Evolutionary conservation across 1,284 basidiomycete genomes (phyloP).

Genomic region (Ustilago esculenta): DNA sequence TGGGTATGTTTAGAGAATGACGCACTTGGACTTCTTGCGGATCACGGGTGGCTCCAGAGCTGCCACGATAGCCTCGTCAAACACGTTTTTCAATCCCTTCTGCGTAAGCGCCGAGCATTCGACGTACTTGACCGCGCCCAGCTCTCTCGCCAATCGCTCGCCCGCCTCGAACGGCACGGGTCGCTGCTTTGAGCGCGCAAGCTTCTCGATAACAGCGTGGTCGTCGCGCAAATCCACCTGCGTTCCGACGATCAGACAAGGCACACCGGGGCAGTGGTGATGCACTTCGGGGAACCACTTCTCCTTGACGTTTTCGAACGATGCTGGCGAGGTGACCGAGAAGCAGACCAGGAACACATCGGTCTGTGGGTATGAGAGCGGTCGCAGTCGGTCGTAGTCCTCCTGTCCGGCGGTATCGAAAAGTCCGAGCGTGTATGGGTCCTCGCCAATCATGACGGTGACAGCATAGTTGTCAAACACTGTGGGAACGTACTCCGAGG

Average conservation of each 20-base stretch:
- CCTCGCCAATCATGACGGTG: slow-evolving; percentile 99
- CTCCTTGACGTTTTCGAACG: slow-evolving; percentile 99
- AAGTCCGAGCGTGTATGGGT: slow-evolving; percentile 96
- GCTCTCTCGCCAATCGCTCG: slow-evolving; percentile 90
- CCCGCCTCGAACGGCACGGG: slow-evolving; percentile 89
- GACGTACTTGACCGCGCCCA: slow-evolving; percentile 98
- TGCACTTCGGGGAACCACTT: slow-evolving; percentile 99
- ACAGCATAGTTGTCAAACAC: slow-evolving; percentile 98
- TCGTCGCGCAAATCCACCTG: slow-evolving; percentile 98
- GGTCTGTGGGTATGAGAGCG: slow-evolving; percentile 98
- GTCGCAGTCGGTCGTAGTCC: slow-evolving; percentile 98
- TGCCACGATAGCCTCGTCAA: slow-evolving; percentile 99
- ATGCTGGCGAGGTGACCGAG: slow-evolving; percentile 96
- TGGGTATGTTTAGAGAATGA: slow-evolving; percentile 75
- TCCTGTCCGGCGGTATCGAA: slow-evolving; percentile 99
- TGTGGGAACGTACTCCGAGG: slow-evolving; percentile 90
- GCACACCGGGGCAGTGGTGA: slow-evolving; percentile 99
- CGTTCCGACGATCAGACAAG: slow-evolving; percentile 97
- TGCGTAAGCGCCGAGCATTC: slow-evolving; percentile 99
- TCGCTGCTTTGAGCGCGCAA: slow-evolving; percentile 92
- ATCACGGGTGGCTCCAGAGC: slow-evolving; percentile 94
- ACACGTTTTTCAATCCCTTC: slow-evolving; percentile 99
- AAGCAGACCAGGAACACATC: slow-evolving; percentile 99
- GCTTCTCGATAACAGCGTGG: slow-evolving; percentile 89
- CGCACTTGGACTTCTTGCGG: slow-evolving; percentile 81